Conservation (phyloP, 768 basidiomycete genomes). For the Coprinopsis strossmayeri region DNA sequence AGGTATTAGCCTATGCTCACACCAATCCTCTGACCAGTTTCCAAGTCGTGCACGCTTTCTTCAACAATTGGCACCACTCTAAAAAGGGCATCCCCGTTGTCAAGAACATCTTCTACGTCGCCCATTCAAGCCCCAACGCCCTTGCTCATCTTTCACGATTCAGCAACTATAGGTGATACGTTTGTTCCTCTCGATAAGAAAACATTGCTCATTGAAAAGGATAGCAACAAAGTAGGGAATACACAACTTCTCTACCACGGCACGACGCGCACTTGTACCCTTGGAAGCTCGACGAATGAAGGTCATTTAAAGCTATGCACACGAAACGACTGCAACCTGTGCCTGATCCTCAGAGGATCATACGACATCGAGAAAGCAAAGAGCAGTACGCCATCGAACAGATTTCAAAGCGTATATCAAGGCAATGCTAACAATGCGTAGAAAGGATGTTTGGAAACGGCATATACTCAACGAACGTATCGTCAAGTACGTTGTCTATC, state of each 20-base stretch:
- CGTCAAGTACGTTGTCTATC: conserved; percentile 14
- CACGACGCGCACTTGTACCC: conserved; percentile 18
- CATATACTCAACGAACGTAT: conserved; percentile 22
- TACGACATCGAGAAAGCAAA: conserved; percentile 23
- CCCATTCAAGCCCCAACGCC: conserved; percentile 17
- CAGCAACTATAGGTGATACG: conserved; percentile 24
- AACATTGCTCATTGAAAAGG: not conserved
- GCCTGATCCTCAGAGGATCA: conserved; percentile 21
- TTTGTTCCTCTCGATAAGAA: no score
- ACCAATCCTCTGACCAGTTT: conserved; percentile 10
- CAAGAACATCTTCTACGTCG: conserved; percentile 22
- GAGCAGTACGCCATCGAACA: conserved; percentile 15
- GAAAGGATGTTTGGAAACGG: conserved; percentile 25
- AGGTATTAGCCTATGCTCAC: not conserved
- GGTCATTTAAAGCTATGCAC: conserved; percentile 14
- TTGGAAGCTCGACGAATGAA: conserved; percentile 14
- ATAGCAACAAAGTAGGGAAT: conserved; percentile 23
- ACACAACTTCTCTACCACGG: conserved; percentile 24
- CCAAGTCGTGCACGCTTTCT: conserved; percentile 17
- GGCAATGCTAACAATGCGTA: not conserved
- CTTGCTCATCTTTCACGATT: conserved; percentile 20
- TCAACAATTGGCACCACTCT: conserved; percentile 22
- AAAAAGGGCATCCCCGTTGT: conserved; percentile 17
- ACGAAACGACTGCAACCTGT: conserved; percentile 18
- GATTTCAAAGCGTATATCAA: not conserved